These are phyloP conservation scores for Elaeis oleifera DNA, from an alignment of 202 grass and related monocot species.

Conservation along the genomic window DNA sequence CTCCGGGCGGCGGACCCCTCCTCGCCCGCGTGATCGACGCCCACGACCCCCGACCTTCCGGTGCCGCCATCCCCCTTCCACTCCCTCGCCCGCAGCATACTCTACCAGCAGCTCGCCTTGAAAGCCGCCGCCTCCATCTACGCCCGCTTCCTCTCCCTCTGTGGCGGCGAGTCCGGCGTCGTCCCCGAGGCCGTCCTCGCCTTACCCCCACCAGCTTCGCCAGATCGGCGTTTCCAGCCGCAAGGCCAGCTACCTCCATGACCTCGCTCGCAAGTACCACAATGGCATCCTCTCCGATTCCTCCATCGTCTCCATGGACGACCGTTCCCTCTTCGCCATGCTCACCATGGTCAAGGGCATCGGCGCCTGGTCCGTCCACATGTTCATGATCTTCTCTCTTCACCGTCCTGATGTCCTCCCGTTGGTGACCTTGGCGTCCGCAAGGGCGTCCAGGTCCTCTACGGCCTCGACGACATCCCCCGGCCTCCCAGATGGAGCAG, in stretches of 20 bases:
- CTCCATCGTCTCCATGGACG: constrained; percentile 75
- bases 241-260: constrained; percentile 89
- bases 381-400: constrained; percentile 99
- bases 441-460: constrained; percentile 87
- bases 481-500: constrained; percentile 82
- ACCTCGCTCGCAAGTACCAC: constrained; percentile 80
- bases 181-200: constrained; percentile 70
- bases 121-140: constrained; percentile 93
- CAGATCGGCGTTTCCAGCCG: constrained; percentile 90
- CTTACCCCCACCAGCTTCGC: constrained; percentile 71
- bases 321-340: constrained; percentile 85
- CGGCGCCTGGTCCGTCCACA: constrained; percentile 91
- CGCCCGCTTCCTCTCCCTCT: constrained; percentile 63
- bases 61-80: constrained; percentile 90
- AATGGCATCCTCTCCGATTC: constrained; percentile 76
- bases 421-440: constrained; percentile 72
- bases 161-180: constrained; percentile 68
- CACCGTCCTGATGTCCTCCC: constrained; percentile 84
- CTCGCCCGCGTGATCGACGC: constrained; percentile 62
- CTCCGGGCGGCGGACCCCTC: constrained; percentile 51
- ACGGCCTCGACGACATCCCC: constrained; percentile 64
- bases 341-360: constrained; percentile 99
- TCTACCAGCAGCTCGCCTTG: constrained; percentile 97
- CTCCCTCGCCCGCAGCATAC: constrained; percentile 82
- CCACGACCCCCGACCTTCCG: constrained; percentile 73